Base-by-base conservation (phyloP, 192 early-diverging fungal genomes). In the Entomortierella beljakovae region DNA sequence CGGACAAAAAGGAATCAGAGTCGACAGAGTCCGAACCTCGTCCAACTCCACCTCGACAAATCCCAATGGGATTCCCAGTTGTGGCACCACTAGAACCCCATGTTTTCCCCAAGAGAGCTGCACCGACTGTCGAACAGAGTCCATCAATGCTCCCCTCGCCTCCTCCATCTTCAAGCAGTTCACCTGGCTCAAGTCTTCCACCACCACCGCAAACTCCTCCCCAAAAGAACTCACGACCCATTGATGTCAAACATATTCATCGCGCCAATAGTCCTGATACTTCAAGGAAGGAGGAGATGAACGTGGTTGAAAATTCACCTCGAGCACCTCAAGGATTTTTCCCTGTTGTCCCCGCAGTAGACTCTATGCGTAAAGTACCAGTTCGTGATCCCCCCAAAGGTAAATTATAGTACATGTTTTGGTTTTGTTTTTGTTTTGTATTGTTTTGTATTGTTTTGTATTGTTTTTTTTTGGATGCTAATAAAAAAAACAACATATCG, bases 41-140 rank as follows among this genome's bases (percentile, higher is more conserved):
- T 11, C 60, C 73, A 3, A 51, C 65, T 22, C 72, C 72, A 38
- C 49, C 57, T 56, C 67, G 75, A 28, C 67, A 32, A 7, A 15
- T 64, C 22, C 48, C 66, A 9, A 70, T 79, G 75, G 75, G 67
- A 4, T 79, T 79, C 57, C 75, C 75, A 20, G 75, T 79, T 3
- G 75, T 79, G 34, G 20, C 60, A 0, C 67, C 75, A 16, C 37
- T 79, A 38, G 75, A 79, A 10, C 75, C 68, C 1, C 55, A 79
- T 56, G 48, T 70, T 16, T 79, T 79, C 23, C 37, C 38, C 4
- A 70, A 69, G 25, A 37, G 75, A 25, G 51, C 29, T 42, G 48
- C 72, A 32, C 49, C 59, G 6, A 57, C 37, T 16, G 26, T 40
- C 0, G 64, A 66, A 10, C 64, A 67, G 22, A 49, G 57, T 9